Evolutionary conservation across 2,329 filamentous ascomycete genomes (phyloP), one percentile per base, ranked within the genome.

Genomic region (Ophiostoma fasciatum): DNA sequence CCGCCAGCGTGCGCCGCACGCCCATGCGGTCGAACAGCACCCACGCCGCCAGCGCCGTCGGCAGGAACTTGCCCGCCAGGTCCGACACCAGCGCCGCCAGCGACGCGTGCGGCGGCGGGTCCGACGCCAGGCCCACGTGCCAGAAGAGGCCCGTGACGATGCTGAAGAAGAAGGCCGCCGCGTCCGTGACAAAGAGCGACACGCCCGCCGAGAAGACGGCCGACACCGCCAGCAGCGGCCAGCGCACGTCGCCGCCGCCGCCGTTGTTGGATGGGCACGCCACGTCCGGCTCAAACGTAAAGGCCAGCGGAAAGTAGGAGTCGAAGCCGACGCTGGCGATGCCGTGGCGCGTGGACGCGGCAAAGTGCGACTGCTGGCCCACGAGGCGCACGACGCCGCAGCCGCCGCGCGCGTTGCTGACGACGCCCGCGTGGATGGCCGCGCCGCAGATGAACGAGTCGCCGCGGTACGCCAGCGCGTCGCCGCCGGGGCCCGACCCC

Each of bases 281-380:
- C 7, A 84, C 66, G 22, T 67, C 67, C 5, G 63, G 56, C 5
- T 82, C 58, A 47, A 98, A 96, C 14, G 72, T 73, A 53, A 83
- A 94, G 0, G 85, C 78, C 21, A 82, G 77, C 1, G 90, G 90
- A 49, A 98, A 98, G 45, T 83, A 84, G 0, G 84, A 88, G 43
- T 85, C 72, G 51, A 98, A 98, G 5, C 58, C 68, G 36, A 82
- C 64, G 43, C 84, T 93, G 20, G 63, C 58, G 44, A 96, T 84
- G 35, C 79, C 82, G 49, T 92, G 66, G n/a, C 65, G 66, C 32
- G 71, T 68, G 9, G 77, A 75, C 28, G 70, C 65, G 21, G 66
- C 61, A 49, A 74, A 87, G 36, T 63, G 58, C 41, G 62, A 60
- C 43, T 74, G 69, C 34, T 75, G 66, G 13, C 81, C 81, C 13